Evolutionary conservation across 345 rosid species (phyloP).

Genomic region (Hypericum androsaemum): DNA sequence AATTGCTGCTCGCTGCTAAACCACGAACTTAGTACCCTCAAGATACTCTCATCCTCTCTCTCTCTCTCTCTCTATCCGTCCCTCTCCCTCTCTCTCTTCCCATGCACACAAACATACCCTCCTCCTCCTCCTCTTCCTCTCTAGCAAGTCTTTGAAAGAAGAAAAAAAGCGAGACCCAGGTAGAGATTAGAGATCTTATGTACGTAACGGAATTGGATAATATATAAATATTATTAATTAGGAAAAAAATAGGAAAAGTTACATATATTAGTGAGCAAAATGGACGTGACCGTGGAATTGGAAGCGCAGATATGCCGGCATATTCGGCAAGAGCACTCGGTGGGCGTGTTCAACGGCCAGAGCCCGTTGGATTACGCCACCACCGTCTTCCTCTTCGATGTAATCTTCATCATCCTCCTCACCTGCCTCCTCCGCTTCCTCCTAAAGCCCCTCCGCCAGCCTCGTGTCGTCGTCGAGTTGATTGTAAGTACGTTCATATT

Average conservation of each 20-base stretch:
- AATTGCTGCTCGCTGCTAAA: too few species aligned
- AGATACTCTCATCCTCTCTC: neutral
- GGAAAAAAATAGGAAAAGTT: too few species aligned
- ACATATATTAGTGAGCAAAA: neutral
- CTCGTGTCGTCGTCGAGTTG: constrained; percentile 57
- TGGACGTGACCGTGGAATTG: neutral
- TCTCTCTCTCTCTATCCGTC: too few species aligned
- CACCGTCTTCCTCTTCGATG: constrained; percentile 30
- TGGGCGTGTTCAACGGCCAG: constrained; percentile 37
- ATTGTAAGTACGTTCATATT: constrained; percentile 33
- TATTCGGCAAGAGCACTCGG: constrained; percentile 8
- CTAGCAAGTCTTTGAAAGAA: neutral
- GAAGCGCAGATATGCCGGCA: constrained; percentile 22
- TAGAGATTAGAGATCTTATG: too few species aligned
- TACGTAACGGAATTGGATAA: too few species aligned
- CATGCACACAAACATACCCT: neutral
- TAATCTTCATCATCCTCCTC: constrained; percentile 27
- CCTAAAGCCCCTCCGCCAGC: constrained; percentile 66
- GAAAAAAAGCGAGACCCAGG: too few species aligned
- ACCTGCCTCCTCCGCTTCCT: constrained; percentile 31
- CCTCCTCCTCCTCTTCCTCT: neutral
- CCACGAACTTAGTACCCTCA: too few species aligned
- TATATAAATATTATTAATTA: too few species aligned
- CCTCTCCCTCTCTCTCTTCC: neutral
- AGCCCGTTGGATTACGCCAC: constrained; percentile 32